Evolutionary conservation across 352 stramenopile species (phyloP).

Genomic region (Phytophthora sojae): DNA sequence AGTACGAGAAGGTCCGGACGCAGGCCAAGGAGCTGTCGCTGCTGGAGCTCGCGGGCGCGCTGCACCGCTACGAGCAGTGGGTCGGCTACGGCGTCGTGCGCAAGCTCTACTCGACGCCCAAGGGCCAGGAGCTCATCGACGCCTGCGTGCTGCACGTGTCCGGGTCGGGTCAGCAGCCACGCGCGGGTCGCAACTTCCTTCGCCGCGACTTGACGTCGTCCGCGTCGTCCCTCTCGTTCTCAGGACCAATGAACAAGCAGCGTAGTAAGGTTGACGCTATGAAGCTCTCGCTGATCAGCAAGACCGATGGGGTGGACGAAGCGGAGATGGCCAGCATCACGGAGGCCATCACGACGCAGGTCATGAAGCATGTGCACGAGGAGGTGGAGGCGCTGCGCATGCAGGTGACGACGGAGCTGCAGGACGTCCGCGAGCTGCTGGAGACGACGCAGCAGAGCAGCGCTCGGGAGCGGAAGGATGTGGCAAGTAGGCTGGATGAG

Average conservation of each 20-base stretch:
- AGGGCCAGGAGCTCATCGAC: conserved; percentile 41
- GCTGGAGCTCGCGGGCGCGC: conserved; percentile 49
- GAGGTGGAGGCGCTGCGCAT: conserved; percentile 39
- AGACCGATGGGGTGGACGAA: conserved; percentile 10
- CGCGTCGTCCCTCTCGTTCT: conserved; percentile 34
- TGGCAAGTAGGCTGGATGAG: conserved; percentile 31
- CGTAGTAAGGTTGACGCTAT: not conserved
- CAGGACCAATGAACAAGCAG: not conserved
- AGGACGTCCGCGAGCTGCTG: conserved; percentile 40
- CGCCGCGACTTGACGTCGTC: conserved; percentile 37
- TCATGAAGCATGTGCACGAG: conserved; percentile 45
- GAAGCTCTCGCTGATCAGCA: conserved; percentile 22
- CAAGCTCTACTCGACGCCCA: conserved; percentile 48
- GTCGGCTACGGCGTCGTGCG: conserved; percentile 43
- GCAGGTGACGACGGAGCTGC: conserved; percentile 42
- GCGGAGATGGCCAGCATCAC: conserved; percentile 32
- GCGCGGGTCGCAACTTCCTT: conserved; percentile 24
- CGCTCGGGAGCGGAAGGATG: conserved; percentile 26
- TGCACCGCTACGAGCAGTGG: conserved; percentile 70
- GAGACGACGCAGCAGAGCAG: conserved; percentile 28
- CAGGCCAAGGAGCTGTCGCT: conserved; percentile 64
- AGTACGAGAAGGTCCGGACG: conserved; percentile 62
- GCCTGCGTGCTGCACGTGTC: conserved; percentile 29
- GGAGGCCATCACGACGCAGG: conserved; percentile 43
- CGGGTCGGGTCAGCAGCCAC: conserved; percentile 14